Evolutionary conservation across 2,329 filamentous ascomycete species (phyloP).

Genomic region (Aspergillus pseudonomiae): DNA sequence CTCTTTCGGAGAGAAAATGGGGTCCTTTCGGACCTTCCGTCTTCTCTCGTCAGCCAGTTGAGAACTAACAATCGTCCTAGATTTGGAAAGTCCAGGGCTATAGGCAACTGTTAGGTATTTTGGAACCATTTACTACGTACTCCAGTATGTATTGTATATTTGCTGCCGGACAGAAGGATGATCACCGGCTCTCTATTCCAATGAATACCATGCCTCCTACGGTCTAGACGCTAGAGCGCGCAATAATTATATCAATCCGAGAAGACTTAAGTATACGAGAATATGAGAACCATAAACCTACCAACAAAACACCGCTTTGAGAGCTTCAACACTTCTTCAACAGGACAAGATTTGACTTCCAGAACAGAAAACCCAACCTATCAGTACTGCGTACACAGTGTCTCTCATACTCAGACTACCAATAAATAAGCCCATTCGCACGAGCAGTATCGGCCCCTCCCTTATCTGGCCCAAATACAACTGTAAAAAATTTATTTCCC

Average conservation of each 20-base stretch:
- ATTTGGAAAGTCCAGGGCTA: not conserved
- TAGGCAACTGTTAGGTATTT: not conserved
- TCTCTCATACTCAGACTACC: not conserved
- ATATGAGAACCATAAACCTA: not conserved
- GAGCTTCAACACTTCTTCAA: not conserved
- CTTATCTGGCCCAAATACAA: not conserved
- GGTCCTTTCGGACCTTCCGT: constrained; percentile 18
- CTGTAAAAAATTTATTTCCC: not conserved
- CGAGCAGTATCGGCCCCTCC: not conserved
- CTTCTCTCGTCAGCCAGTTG: constrained; percentile 5
- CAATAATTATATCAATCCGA: not conserved
- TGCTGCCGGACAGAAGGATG: not conserved
- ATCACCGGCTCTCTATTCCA: not conserved
- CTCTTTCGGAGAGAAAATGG: constrained; percentile 9
- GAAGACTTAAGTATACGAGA: not conserved
- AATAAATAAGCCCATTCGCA: not conserved
- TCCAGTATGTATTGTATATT: not conserved
- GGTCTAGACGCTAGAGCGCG: not conserved
- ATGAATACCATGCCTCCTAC: not conserved
- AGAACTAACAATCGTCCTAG: not conserved
- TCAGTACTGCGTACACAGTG: not conserved
- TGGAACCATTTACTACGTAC: no score
- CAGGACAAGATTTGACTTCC: not conserved
- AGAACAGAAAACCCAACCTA: not conserved
- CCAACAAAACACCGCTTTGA: not conserved